Percentiles rank a stretch among this genome's conserved stretches.
These are phyloP conservation scores for Phytophthora tubulina DNA, from an alignment of 352 stramenopile species.

Conservation along the genomic window DNA sequence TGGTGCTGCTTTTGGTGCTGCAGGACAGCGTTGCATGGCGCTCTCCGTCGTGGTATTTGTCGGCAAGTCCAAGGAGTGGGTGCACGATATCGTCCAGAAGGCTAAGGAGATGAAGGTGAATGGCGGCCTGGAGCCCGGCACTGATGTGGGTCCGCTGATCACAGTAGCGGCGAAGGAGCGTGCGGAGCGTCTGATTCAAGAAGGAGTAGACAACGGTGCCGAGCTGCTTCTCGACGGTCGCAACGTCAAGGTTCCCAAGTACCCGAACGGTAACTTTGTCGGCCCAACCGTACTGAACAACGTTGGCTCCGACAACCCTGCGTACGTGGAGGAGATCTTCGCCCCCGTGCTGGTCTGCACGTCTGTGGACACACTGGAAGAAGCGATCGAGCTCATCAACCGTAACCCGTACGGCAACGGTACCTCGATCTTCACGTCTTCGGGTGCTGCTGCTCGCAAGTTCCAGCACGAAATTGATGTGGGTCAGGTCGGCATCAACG, in stretches of 20 bases:
- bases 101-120: slow-evolving; percentile 94
- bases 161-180: slow-evolving; percentile 88
- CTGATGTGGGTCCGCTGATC: slow-evolving; percentile 92
- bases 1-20: slow-evolving; percentile 96
- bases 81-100: slow-evolving; percentile 92
- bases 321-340: slow-evolving; percentile 98
- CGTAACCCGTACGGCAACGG: slow-evolving; percentile 97
- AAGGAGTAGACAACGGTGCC: slow-evolving; percentile 91
- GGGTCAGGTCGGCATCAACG: slow-evolving; percentile 97
- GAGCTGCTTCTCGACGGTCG: slow-evolving; percentile 94
- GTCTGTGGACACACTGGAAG: slow-evolving; percentile 94
- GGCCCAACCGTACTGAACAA: slow-evolving; percentile 94
- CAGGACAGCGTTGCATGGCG: slow-evolving; percentile 98
- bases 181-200: slow-evolving; percentile 91
- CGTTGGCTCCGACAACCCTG: slow-evolving; percentile 84
- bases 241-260: slow-evolving; percentile 90
- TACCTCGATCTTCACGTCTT: slow-evolving; percentile 96
- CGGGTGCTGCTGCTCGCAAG: slow-evolving; percentile 94
- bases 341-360: slow-evolving; percentile 95
- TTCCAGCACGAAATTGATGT: slow-evolving; percentile 98
- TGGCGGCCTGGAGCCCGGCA: slow-evolving; percentile 76
- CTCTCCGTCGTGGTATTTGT: slow-evolving; percentile 97
- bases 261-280: slow-evolving; percentile 96
- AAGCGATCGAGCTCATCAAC: slow-evolving; percentile 97
- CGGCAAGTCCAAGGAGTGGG: slow-evolving; percentile 93